Evolutionary conservation across 495 filamentous ascomycete species (phyloP).

Genomic region (Beverwykella pulmonaria): DNA sequence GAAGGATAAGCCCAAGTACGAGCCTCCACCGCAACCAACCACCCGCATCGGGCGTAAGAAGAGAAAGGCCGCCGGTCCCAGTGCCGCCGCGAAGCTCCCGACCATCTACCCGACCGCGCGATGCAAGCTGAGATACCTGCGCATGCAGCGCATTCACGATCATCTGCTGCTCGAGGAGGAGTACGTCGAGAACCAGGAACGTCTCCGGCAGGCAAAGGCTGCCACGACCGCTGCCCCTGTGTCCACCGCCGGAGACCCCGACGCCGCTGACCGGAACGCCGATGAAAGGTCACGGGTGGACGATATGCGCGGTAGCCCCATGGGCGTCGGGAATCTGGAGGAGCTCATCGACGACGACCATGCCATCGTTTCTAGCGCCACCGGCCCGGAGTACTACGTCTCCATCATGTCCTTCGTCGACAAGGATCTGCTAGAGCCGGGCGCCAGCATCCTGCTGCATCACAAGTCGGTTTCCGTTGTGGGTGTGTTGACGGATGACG

Average conservation of each 20-base stretch:
- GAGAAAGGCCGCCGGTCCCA: conserved; percentile 88
- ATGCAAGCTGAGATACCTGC: conserved; percentile 94
- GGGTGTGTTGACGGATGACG: conserved; percentile 94
- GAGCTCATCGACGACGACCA: conserved; percentile 99
- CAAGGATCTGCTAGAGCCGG: conserved; percentile 96
- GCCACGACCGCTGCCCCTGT: conserved; percentile 59
- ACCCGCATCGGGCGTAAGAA: conserved; percentile 98
- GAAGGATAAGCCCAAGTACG: conserved; percentile 99
- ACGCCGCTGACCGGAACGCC: conserved; percentile 78
- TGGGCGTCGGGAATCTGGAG: conserved; percentile 97
- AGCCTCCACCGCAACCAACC: conserved; percentile 93
- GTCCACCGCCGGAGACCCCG: conserved; percentile 58
- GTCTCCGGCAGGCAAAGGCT: conserved; percentile 85
- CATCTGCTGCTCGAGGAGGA: conserved; percentile 96
- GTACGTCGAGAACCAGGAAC: conserved; percentile 98
- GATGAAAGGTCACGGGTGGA: conserved; percentile 96
- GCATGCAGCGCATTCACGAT: conserved; percentile 98
- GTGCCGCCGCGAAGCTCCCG: conserved; percentile 91
- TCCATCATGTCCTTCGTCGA: conserved; percentile 99
- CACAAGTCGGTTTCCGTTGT: conserved; percentile 99
- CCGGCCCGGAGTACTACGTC: conserved; percentile 98
- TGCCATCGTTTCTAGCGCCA: conserved; percentile 96
- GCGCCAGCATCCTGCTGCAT: conserved; percentile 91
- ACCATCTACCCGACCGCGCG: conserved; percentile 91
- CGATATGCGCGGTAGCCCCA: conserved; percentile 97